Evolutionary conservation across 352 stramenopile genomes (phyloP), one percentile per base, ranked within the genome.

Genomic region (Pythium brachiatum): DNA sequence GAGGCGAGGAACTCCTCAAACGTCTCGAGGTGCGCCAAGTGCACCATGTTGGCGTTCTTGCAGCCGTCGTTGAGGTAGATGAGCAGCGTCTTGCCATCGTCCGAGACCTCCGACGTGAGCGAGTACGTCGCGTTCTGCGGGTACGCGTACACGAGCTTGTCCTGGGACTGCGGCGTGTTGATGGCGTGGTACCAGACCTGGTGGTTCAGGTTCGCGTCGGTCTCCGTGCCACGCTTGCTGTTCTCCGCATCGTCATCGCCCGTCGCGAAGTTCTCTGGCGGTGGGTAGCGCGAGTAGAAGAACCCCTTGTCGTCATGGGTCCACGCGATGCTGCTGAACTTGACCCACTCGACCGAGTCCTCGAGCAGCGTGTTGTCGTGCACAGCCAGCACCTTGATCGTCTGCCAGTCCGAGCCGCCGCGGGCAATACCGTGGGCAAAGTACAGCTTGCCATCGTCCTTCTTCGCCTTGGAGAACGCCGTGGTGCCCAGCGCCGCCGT

Each of bases 11-110:
- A 90, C 16, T 58, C 60, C 0, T 76, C 69, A 64, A 91, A 90
- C 34, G 66, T 69, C 13, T 53, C 63, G 23, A 91, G 51, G 31
- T 88, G 68, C n/a, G 81, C 81, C 9, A 91, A 54, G 51, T 92
- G 88, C 25, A 97, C 67, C 86, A 90, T 92, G 64, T 96, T 95
- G 48, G 90, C 86, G 53, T 92, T 94, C 74, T 94, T 94, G 79
- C 86, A 97, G 41, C 84, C 84, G 52, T 96, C 86, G 59, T 83
- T 77, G 21, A 95, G 71, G 52, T 75, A 89, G 32, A 96, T 62
- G 31, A 96, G 53, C 34, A 96, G 62, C 54, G 76, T 86, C 62
- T 88, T 83, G 64, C 87, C 86, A 41, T 94, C 83, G 48, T 92
- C 83, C 38, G 87, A 87, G 38, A 96, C 82, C 29, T 89, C 72